Conservation (phyloP, 2,329 filamentous ascomycete genomes). For the Trichoderma sp. region DNA sequence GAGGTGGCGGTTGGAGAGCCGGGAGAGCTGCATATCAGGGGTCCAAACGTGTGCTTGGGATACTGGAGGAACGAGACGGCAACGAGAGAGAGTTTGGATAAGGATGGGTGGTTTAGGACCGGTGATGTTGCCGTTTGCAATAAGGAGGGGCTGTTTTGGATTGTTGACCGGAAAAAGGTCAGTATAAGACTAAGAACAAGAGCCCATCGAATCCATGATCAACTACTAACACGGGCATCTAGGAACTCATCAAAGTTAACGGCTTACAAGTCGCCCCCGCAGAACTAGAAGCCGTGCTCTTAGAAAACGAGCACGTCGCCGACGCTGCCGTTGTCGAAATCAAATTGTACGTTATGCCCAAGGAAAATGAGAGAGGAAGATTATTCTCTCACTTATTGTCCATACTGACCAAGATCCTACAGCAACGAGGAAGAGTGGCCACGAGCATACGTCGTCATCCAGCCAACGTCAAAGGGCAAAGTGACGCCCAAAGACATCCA, state of each 20-base stretch:
- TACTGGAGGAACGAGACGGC: constrained; percentile 62
- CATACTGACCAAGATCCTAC: background rate
- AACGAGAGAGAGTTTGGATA: constrained; percentile 54
- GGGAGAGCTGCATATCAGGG: constrained; percentile 59
- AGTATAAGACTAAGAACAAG: background rate
- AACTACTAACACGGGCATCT: constrained; percentile 26
- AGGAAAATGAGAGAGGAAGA: background rate
- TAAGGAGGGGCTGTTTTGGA: constrained; percentile 51
- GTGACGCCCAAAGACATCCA: constrained; percentile 58
- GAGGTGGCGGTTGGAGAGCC: constrained; percentile 53
- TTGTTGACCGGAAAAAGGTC: constrained; percentile 54
- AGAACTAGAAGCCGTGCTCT: constrained; percentile 57
- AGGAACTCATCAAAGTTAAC: constrained; percentile 64
- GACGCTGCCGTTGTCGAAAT: constrained; percentile 61
- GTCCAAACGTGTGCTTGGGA: constrained; percentile 61
- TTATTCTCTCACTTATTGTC: too few relatives aligned
- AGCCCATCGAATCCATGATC: background rate
- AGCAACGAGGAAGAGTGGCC: constrained; percentile 55
- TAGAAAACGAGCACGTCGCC: constrained; percentile 55
- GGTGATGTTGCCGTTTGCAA: constrained; percentile 60
- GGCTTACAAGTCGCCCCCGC: constrained; percentile 64
- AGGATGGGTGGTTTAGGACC: constrained; percentile 62
- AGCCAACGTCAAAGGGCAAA: constrained; percentile 49
- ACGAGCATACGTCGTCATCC: constrained; percentile 56
- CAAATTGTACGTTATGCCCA: constrained; percentile 42